These are phyloP conservation scores for Arthrobotrys sphaeroides DNA, from an alignment of 2,329 filamentous ascomycete genomes.

Conservation along the genomic window DNA sequence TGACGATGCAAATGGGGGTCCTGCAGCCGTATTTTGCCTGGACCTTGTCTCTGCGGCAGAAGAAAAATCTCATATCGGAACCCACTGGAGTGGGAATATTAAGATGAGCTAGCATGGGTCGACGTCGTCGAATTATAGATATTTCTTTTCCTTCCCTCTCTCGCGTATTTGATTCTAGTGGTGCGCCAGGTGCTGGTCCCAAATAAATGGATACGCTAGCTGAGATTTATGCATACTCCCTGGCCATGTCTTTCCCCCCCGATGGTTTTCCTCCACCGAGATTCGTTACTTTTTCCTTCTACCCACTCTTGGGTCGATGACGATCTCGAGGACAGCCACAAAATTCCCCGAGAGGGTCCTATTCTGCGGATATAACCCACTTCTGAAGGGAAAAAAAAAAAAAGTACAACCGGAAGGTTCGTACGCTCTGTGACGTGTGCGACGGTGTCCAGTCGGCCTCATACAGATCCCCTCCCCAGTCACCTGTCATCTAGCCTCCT, in stretches of 20 bases:
- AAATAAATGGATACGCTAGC: conserved; percentile 53
- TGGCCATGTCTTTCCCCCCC: conserved; percentile 29
- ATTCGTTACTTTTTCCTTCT: conserved; percentile 22
- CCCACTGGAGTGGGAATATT: conserved; percentile 54
- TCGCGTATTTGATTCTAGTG: conserved; percentile 53
- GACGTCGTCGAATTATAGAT: conserved; percentile 49
- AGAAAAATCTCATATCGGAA: conserved; percentile 50
- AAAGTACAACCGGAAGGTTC: conserved; percentile 2
- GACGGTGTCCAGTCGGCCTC: background rate
- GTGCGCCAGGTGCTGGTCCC: conserved; percentile 47
- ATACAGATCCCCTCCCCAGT: conserved; percentile 18
- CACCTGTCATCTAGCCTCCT: conserved; percentile 43
- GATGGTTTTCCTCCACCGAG: conserved; percentile 9
- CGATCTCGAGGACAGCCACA: conserved; percentile 40
- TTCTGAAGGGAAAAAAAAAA: too few species aligned
- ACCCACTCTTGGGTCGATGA: conserved; percentile 31
- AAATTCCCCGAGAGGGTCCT: conserved; percentile 49
- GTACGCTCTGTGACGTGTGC: conserved; percentile 15
- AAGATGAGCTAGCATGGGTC: conserved; percentile 54
- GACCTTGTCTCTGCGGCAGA: conserved; percentile 51
- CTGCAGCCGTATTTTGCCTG: conserved; percentile 47
- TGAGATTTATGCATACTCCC: conserved; percentile 52
- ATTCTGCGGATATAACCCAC: conserved; percentile 11
- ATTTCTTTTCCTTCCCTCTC: conserved; percentile 44
- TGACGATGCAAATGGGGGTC: conserved; percentile 36